Conservation (phyloP, 768 basidiomycete species). For the Kwoniella newhampshirensis region DNA sequence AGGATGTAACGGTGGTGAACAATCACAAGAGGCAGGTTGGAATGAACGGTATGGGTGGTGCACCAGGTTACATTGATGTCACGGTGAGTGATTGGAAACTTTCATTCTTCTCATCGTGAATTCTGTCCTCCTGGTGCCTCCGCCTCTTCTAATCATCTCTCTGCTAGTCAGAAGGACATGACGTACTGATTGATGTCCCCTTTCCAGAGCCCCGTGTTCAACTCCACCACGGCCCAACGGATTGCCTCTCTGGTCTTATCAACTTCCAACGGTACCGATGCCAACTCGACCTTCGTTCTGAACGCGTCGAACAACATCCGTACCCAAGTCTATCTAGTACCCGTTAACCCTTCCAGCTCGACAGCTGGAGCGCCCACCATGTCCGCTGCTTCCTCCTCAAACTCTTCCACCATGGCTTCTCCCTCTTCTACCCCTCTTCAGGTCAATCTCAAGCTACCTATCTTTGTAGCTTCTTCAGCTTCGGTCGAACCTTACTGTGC, state of each 20-base stretch:
- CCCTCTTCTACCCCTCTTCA: constrained; percentile 26
- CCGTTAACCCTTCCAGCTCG: constrained; percentile 23
- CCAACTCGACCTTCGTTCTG: constrained; percentile 55
- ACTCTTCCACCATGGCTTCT: constrained; percentile 5
- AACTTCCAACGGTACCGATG: constrained; percentile 40
- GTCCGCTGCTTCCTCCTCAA: constrained; percentile 20
- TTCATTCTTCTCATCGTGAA: neutral
- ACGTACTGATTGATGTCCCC: neutral
- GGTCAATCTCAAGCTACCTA: constrained; percentile 58
- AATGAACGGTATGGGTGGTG: constrained; percentile 31
- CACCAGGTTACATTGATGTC: constrained; percentile 49
- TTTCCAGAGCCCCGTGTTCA: constrained; percentile 53
- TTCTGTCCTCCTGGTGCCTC: too few species aligned
- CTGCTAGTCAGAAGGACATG: too few species aligned
- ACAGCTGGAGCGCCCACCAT: constrained; percentile 13
- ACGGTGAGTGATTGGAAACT: constrained; percentile 19
- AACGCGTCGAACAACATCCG: constrained; percentile 59
- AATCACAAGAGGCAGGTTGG: constrained; percentile 23
- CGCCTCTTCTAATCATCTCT: too few species aligned
- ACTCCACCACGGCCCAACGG: constrained; percentile 51
- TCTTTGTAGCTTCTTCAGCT: constrained; percentile 56
- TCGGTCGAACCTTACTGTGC: constrained; percentile 60
- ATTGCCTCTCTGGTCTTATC: constrained; percentile 57
- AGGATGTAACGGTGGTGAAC: constrained; percentile 24
- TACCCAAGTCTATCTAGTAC: constrained; percentile 58